phyloP scores from a whole-genome alignment of 1,139 yeast genomes.

The Yamadazyma triangularis region DNA sequence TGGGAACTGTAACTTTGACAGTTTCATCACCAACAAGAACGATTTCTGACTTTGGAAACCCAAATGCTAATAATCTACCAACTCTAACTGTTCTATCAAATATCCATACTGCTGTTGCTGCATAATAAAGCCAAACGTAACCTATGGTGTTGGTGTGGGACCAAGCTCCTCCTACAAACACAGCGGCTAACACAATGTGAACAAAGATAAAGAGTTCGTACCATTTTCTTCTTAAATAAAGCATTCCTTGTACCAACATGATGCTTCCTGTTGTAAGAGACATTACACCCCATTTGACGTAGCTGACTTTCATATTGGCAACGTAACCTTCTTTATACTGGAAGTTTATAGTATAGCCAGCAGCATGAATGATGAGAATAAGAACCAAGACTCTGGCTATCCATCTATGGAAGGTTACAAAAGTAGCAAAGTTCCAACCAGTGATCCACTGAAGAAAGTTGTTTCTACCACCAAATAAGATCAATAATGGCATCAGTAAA shows the following conservation, averaged over 20 bases:
- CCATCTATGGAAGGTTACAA: conserved; percentile 36
- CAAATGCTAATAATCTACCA: conserved; percentile 28
- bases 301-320: conserved; percentile 14
- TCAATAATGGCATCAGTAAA: conserved; percentile 27
- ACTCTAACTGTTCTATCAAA: conserved; percentile 40
- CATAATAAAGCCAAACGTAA: conserved; percentile 34
- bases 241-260: conserved; percentile 33
- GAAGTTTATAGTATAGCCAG: conserved; percentile 31
- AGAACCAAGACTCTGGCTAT: conserved; percentile 27
- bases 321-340: conserved; percentile 12
- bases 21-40: conserved; percentile 34
- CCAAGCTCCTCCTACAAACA: conserved; percentile 41
- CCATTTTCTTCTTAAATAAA: conserved; percentile 35
- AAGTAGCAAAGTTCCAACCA: conserved; percentile 33
- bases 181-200: conserved; percentile 38
- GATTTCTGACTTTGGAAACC: conserved; percentile 34
- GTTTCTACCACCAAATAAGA: conserved; percentile 41
- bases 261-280: conserved; percentile 26
- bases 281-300: conserved; percentile 27
- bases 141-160: conserved; percentile 38
- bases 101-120: conserved; percentile 40
- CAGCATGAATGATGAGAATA: conserved; percentile 30
- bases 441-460: conserved; percentile 41
- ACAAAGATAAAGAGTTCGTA: conserved; percentile 39
- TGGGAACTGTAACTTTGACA: conserved; percentile 36